Base-by-base conservation (phyloP, 164 flowering plant genomes). In the Houttuynia cordata region DNA sequence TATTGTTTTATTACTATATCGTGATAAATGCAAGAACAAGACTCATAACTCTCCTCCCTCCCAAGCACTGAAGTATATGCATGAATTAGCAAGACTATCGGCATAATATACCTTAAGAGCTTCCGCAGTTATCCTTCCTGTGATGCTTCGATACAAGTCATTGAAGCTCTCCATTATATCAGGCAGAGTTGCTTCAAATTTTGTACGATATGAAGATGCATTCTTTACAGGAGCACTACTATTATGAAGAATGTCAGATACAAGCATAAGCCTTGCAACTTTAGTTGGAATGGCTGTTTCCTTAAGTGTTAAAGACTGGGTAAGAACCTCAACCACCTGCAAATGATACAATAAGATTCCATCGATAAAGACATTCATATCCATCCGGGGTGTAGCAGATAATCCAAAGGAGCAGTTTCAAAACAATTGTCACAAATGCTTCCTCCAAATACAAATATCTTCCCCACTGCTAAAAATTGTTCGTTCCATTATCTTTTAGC, bases 181-280 rank as follows among this genome's bases (percentile, higher is more conserved):
- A 59, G 99, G 99, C 51, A 94, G 64, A 42, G 91, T 67, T 58
- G 93, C 87, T 82, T 94, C 96, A 79, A 91, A 94, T 77, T 87
- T 94, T 22, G 99, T 88, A 34, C 99, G 96, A 55, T 94, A 94
- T 40, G 99, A 93, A 68, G 97, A 91, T 49, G 99, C 97, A 80
- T 94, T 94, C 77, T 84, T 94, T 51, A 94, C 97, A 64, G 99
- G 99, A 70, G 97, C 96, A 73, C 97, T 94, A 69, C 99, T 94
- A 61, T 91, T 94, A 67, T 94, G 99, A 70, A 94, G 97, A 61
- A 94, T 74, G 64, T 94, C 99, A 61, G 99, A 94, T 42, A 94
- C 99, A 52, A 94, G 96, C 99, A 94, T 94, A 62, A 94, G 95
- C 76, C 99, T 82, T 7, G 99, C 96, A 74, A 94, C 96, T 83